Conservation (phyloP, 2,329 filamentous ascomycete genomes). For the Hypoxylon sp. region DNA sequence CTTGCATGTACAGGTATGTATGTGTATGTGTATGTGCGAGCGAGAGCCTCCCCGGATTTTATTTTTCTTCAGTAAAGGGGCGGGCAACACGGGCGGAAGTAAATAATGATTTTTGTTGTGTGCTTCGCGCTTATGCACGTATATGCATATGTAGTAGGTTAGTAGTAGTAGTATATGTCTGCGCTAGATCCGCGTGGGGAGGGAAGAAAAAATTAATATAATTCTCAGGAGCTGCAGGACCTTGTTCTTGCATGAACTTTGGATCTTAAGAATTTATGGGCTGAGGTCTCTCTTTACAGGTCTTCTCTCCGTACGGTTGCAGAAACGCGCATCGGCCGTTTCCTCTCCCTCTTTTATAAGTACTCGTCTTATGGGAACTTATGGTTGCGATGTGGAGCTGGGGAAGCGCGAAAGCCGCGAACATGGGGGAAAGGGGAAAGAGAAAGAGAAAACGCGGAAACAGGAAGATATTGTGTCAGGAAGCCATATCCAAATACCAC, state of each 20-base stretch:
- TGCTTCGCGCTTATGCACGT: conserved; percentile 41
- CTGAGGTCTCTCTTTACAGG: conserved; percentile 10
- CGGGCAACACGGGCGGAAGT: conserved; percentile 35
- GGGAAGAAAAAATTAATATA: conserved; percentile 31
- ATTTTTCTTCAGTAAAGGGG: conserved; percentile 29
- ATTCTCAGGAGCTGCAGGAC: conserved; percentile 34
- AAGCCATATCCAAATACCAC: conserved; percentile 41
- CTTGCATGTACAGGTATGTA: neutral
- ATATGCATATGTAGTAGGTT: conserved; percentile 35
- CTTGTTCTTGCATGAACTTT: conserved; percentile 39
- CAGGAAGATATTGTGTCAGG: conserved; percentile 34
- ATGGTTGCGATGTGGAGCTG: conserved; percentile 32
- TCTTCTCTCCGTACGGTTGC: conserved; percentile 27
- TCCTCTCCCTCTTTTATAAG: conserved; percentile 24
- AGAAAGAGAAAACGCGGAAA: conserved; percentile 14
- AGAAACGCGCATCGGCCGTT: conserved; percentile 36
- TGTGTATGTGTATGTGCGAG: conserved; percentile 5
- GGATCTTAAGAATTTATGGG: conserved; percentile 3
- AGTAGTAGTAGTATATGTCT: conserved; percentile 31
- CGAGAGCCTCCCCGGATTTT: conserved; percentile 23
- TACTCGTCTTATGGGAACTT: conserved; percentile 26
- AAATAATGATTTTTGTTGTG: conserved; percentile 40
- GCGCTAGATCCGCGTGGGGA: conserved; percentile 36
- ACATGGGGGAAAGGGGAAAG: conserved; percentile 9
- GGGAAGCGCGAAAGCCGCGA: conserved; percentile 27